Evolutionary conservation across 495 filamentous ascomycete species (phyloP).

Genomic region (Sabuloglossum arenarium): DNA sequence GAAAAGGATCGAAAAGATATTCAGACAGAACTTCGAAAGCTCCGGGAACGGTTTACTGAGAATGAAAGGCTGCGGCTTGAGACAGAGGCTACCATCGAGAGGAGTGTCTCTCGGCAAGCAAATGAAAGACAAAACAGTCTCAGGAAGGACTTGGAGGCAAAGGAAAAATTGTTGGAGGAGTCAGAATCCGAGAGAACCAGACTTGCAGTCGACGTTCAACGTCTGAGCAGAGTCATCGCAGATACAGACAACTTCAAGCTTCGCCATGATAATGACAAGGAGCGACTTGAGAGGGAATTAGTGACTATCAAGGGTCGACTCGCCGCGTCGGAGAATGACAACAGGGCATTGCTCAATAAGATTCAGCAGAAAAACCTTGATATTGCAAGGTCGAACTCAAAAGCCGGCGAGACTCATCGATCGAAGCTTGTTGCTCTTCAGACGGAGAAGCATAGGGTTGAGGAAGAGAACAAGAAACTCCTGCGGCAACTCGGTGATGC

Average conservation of each 20-base stretch:
- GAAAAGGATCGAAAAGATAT: constrained; percentile 81
- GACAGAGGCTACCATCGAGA: constrained; percentile 63
- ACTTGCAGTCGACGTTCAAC: constrained; percentile 54
- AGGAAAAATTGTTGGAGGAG: constrained; percentile 45
- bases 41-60: constrained; percentile 63
- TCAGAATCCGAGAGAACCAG: constrained; percentile 55
- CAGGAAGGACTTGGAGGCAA: constrained; percentile 56
- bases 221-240: constrained; percentile 60
- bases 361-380: constrained; percentile 96
- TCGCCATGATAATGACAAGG: constrained; percentile 80
- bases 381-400: constrained; percentile 75
- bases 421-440: constrained; percentile 57
- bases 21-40: constrained; percentile 60
- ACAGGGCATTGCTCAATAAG: constrained; percentile 85
- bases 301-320: constrained; percentile 81
- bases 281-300: constrained; percentile 79
- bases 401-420: constrained; percentile 66
- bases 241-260: constrained; percentile 76
- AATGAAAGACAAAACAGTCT: constrained; percentile 65
- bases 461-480: constrained; percentile 66
- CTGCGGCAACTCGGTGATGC: constrained; percentile 73
- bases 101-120: constrained; percentile 52
- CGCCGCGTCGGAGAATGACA: constrained; percentile 89
- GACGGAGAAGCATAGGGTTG: constrained; percentile 62
- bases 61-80: constrained; percentile 69